Evolutionary conservation across 2,329 filamentous ascomycete species (phyloP), one percentile per base, ranked within the genome.

Genomic region (Penicillium sp.): DNA sequence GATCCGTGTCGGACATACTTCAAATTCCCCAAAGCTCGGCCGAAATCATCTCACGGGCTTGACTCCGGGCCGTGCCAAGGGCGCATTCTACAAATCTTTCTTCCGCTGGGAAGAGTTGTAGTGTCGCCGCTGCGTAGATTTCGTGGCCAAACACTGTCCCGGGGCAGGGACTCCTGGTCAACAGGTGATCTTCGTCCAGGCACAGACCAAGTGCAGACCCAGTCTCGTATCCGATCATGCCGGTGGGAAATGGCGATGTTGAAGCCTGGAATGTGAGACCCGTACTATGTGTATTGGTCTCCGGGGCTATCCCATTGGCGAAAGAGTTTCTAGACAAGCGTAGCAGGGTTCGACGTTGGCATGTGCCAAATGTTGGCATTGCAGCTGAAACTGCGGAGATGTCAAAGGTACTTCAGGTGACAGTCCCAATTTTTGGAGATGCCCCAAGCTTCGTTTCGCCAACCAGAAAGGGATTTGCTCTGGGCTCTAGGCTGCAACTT

Each of bases 1-100:
- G 79, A 79, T 5, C 70, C 76, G 54, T 79, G 77, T 57, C 79
- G 76, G 71, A 79, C 75, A 2, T 75, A 71, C 60, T 79, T 80
- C 0, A 73, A 69, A 53, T 73, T 70, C n/a, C 71, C 70, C 42
- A 73, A 77, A 51, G 78, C 54, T 77, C 72, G 4, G 75, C 76
- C 2, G 70, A 68, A 73, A 78, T 78, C 5, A 76, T 59, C 2
- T 72, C 73, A 40, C 72, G 62, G 4, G 70, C 69, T 53, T 78
- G 73, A 0, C 71, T 76, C 50, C 70, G 75, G 1, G 74, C 74
- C 8, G 73, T 76, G 8, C 75, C 74, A 11, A 77, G 54, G 0
- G 73, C 72, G 2, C 67, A 64, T 53, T 77, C 74, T 7, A 71
- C 67, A 3, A 61, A 32, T 7, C 57, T 59, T 1, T 68, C 55